These are phyloP conservation scores for Kurtzmaniella natalensis DNA, from an alignment of 1,139 yeast species.

Conservation along the genomic window DNA sequence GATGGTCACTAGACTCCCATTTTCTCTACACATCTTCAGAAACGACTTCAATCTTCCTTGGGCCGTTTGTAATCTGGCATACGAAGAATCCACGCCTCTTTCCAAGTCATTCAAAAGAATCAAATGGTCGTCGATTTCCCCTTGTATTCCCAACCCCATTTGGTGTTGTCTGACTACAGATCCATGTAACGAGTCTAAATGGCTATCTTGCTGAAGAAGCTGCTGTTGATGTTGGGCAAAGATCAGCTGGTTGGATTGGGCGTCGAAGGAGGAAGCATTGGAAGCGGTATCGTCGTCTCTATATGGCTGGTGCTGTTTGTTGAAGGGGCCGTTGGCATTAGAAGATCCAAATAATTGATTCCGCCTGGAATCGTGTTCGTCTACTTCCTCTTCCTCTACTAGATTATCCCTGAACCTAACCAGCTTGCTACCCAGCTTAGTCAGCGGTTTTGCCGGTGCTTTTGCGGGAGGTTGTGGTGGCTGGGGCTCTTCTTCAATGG, in stretches of 20 bases:
- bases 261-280: constrained; percentile 17
- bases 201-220: constrained; percentile 57
- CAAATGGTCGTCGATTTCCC: constrained; percentile 65
- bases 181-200: constrained; percentile 52
- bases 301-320: constrained; percentile 34
- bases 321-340: no score
- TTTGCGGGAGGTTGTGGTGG: constrained; percentile 2
- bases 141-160: constrained; percentile 61
- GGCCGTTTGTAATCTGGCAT: constrained; percentile 50
- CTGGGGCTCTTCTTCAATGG: no score
- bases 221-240: constrained; percentile 69
- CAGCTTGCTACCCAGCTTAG: constrained; percentile 26
- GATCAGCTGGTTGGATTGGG: constrained; percentile 44
- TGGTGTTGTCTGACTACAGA: constrained; percentile 63
- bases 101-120: constrained; percentile 71
- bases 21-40: constrained; percentile 54
- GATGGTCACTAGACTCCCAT: constrained; percentile 71
- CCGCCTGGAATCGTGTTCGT: constrained; percentile 14
- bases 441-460: constrained; percentile 9
- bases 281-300: constrained; percentile 16
- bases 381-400: constrained; percentile 17
- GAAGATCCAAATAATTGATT: constrained; percentile 20
- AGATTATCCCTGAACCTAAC: constrained; percentile 52
- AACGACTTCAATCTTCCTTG: constrained; percentile 50
- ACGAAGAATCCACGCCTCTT: constrained; percentile 55